These are phyloP conservation scores for Populus davidiana DNA, from an alignment of 345 rosid species.

Conservation along the genomic window DNA sequence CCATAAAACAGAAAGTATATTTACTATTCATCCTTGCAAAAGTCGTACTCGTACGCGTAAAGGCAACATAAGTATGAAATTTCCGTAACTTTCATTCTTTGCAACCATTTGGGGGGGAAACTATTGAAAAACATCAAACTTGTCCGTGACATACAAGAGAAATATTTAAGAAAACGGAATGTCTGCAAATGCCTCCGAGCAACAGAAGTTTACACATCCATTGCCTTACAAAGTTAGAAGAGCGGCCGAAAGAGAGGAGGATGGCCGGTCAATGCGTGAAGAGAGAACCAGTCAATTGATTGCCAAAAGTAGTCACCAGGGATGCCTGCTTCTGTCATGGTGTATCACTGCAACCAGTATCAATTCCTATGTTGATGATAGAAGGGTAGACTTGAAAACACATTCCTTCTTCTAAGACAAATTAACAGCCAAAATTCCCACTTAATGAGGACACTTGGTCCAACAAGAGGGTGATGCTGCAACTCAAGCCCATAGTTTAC, in stretches of 20 bases:
- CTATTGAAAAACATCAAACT: not conserved
- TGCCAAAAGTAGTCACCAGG: not conserved
- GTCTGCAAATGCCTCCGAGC: not conserved
- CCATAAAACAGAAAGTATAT: not conserved
- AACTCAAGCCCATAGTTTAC: not conserved
- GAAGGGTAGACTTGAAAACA: not conserved
- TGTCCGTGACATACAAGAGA: not conserved
- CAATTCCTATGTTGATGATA: not conserved
- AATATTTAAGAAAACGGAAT: not conserved
- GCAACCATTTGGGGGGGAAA: not conserved
- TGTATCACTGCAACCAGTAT: not conserved
- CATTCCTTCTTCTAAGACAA: not conserved
- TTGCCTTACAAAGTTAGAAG: not conserved
- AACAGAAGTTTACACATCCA: not conserved
- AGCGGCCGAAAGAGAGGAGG: too few relatives aligned
- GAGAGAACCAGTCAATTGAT: not conserved
- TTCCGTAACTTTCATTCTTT: not conserved
- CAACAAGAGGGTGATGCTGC: conserved; percentile 2
- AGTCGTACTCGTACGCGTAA: too few relatives aligned
- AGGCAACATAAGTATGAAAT: too few relatives aligned
- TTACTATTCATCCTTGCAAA: not conserved
- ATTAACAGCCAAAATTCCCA: conserved; percentile 4
- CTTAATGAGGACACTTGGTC: not conserved
- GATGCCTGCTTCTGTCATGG: not conserved
- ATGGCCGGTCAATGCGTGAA: not conserved